Evolutionary conservation across 805 yeast species (phyloP), one percentile per base, ranked within the genome.

Genomic region (Saccharomycopsis javanensis): DNA sequence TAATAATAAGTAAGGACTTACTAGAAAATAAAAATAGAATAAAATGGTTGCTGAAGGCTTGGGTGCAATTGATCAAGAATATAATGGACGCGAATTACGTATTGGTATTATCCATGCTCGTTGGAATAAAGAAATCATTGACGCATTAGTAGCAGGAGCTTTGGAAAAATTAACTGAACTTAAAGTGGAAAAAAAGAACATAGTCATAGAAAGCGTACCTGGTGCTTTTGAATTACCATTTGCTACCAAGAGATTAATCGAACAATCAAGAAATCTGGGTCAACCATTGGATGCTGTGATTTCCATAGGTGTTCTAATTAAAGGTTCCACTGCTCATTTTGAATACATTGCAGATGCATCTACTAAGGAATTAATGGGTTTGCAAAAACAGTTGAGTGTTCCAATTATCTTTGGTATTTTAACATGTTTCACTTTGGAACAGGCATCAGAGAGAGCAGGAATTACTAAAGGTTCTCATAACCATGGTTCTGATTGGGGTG

Each of bases 401-500:
- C 98, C 99, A 7, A 88, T 94, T 45, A 88, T 94, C 62, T 94
- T 90, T 68, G 99, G 99, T 62, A 82, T 94, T 30, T 79, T 94
- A 66, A 94, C 98, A 20, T 91, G 97, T 71, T 71, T 91, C 64
- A 91, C 96, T 30, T 96, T 90, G 64, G 91, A 86, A 66, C 99
- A 94, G 74, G 99, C 98, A 13, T 79, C 85, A 64, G 83, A 83
- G 20, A 84, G 99, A 72, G 96, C 98, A 11, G 99, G 98, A 27
- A 74, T 92, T 61, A 70, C 76, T 42, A 72, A 72, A 31, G 61
- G 69, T 18, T 80, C 83, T 83, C 98, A 94, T 71, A 92, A 92
- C 75, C 99, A 94, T 67, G 99, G 99, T 62, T 88, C 80, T 67
- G 99, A 94, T 71, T 92, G 99, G 99, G 99, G 96, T 64, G 91